Base-by-base conservation (phyloP, 495 filamentous ascomycete species). In the Hapsidospora chrysogenum region DNA sequence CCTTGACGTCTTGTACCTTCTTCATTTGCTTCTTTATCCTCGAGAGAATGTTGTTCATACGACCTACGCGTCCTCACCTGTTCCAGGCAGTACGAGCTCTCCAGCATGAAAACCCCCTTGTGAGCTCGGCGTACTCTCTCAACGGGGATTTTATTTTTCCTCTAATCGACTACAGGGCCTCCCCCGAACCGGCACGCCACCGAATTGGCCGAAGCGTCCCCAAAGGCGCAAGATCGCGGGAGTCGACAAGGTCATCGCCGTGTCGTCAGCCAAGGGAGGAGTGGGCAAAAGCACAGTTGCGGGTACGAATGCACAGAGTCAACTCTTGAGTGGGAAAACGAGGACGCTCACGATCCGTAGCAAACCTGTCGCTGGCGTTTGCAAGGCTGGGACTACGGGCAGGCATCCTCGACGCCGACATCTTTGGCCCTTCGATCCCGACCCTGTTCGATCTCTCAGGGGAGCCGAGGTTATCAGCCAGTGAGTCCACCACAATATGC, bases 241-340 rank as follows among this genome's bases (percentile, higher is more conserved):
- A 50, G 86, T 96, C 31, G 66, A 69, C 45, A 89, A 95, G 47
- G 72, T 94, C 13, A 68, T 99, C 37, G 87, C 83, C 20, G 79
- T 99, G 13, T 92, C 83, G 23, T 94, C 85, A 0, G 89, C 92
- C 4, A 99, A 99, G 46, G 89, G 89, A 8, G 89, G 89, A 23
- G 89, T 99, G 1, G 89, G 89, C 1, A 99, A 99, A 50, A 86
- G 79, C 29, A 99, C 89, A 11, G 76, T 99, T 20, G 80, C 89
- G 4, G 79, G 80, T 83, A 31, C 17, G 53, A n/a, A n/a, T n/a
- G n/a, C n/a, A n/a, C n/a, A n/a, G n/a, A n/a, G n/a, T n/a, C n/a
- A n/a, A n/a, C n/a, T n/a, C n/a, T n/a, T n/a, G n/a, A n/a, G n/a
- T n/a, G n/a, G n/a, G n/a, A n/a, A n/a, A 19, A 7, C 27, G 16